These are phyloP conservation scores for Ceratocystis harringtonii DNA, from an alignment of 2,329 filamentous ascomycete species.

Conservation along the genomic window DNA sequence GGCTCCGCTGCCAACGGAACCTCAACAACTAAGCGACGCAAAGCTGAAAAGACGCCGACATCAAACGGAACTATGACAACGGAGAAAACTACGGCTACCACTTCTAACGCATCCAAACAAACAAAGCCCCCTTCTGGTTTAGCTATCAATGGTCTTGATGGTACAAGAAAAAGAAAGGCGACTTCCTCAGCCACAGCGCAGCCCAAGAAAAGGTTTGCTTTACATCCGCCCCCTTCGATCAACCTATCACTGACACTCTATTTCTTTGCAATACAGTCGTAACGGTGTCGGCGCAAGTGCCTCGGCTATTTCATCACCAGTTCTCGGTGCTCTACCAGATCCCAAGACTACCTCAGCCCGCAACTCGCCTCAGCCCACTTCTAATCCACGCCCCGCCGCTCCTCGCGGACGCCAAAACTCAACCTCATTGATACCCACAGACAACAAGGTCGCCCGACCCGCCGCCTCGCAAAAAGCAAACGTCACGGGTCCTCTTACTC, in stretches of 20 bases:
- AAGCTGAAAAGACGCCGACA: slow-evolving; percentile 48
- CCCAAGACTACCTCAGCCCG: slow-evolving; percentile 28
- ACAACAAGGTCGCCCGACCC: slow-evolving; percentile 41
- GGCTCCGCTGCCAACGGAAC: slow-evolving; percentile 27
- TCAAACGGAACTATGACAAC: background rate
- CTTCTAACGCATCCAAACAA: slow-evolving; percentile 32
- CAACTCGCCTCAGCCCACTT: slow-evolving; percentile 20
- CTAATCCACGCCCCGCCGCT: slow-evolving; percentile 46
- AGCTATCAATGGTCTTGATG: slow-evolving; percentile 52
- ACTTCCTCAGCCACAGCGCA: slow-evolving; percentile 50
- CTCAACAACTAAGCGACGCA: slow-evolving; percentile 58
- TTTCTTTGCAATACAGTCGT: slow-evolving; percentile 21
- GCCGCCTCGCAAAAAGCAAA: slow-evolving; percentile 50
- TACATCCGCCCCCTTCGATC: background rate
- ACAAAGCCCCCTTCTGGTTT: slow-evolving; percentile 45
- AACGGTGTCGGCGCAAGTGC: slow-evolving; percentile 41
- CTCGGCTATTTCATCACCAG: slow-evolving; percentile 59
- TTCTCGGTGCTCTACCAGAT: slow-evolving; percentile 54
- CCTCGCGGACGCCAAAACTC: slow-evolving; percentile 65
- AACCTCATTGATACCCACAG: slow-evolving; percentile 37
- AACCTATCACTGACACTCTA: background rate
- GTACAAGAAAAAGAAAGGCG: slow-evolving; percentile 58
- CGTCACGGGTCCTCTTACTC: slow-evolving; percentile 29
- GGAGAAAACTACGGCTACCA: slow-evolving; percentile 33
- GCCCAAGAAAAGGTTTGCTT: slow-evolving; percentile 60